Evolutionary conservation across 2,329 filamentous ascomycete species (phyloP).

Genomic region (Aspergillus thermomutatus): DNA sequence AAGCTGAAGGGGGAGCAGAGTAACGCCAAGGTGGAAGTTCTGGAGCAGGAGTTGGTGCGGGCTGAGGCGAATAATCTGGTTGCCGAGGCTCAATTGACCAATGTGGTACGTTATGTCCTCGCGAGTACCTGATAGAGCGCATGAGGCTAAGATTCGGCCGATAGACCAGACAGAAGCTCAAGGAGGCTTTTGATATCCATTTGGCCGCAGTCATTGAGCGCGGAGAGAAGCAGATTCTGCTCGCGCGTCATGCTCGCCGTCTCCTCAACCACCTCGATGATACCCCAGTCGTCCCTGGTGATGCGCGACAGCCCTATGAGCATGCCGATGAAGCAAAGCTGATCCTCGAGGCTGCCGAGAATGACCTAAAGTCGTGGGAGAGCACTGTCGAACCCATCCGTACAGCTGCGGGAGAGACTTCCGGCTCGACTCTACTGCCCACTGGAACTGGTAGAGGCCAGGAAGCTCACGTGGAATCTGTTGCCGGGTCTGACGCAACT

Average conservation of each 20-base stretch:
- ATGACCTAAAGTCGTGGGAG: conserved; percentile 76
- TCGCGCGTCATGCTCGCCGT: conserved; percentile 84
- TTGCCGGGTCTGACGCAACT: neutral
- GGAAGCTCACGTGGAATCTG: conserved; percentile 1
- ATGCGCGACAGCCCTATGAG: conserved; percentile 67
- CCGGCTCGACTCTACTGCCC: conserved; percentile 39
- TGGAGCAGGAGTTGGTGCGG: conserved; percentile 94
- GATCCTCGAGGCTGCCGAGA: conserved; percentile 88
- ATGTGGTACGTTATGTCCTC: conserved; percentile 63
- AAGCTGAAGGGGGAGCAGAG: conserved; percentile 83
- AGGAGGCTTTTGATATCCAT: conserved; percentile 87
- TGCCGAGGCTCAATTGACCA: conserved; percentile 92
- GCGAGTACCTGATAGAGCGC: neutral
- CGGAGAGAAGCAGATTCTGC: conserved; percentile 92
- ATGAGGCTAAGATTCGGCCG: conserved; percentile 4
- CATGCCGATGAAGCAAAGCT: conserved; percentile 68
- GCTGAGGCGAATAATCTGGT: conserved; percentile 95
- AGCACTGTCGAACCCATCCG: conserved; percentile 54
- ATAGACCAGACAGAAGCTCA: conserved; percentile 91
- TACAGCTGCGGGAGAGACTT: conserved; percentile 47
- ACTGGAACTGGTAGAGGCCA: conserved; percentile 4
- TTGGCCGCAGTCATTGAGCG: conserved; percentile 90
- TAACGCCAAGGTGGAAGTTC: conserved; percentile 72
- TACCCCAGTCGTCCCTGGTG: conserved; percentile 82
- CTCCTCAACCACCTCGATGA: conserved; percentile 85